A percentile compares a stretch with the other conserved stretches of the same genome.
Evolutionary conservation across 2,329 filamentous ascomycete genomes (phyloP).

Genomic region (Penicillium decumbens): DNA sequence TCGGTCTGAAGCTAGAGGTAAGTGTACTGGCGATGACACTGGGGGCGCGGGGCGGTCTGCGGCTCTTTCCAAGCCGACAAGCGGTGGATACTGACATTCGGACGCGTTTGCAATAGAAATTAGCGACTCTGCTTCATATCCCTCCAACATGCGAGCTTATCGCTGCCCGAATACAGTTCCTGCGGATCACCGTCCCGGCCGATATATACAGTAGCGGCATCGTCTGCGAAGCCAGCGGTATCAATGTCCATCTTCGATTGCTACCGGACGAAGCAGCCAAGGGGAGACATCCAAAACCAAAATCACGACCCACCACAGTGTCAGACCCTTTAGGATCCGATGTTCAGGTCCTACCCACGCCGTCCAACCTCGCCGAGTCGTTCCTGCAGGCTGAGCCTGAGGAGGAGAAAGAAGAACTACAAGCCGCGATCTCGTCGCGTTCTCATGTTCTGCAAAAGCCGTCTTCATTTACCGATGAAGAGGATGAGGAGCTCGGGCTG

Average conservation of each 20-base stretch:
- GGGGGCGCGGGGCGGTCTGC: constrained; percentile 3
- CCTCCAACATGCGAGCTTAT: constrained; percentile 67
- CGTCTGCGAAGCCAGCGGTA: constrained; percentile 72
- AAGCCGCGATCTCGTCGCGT: constrained; percentile 53
- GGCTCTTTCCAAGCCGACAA: not conserved
- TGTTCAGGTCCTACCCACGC: constrained; percentile 47
- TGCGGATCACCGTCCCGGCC: constrained; percentile 79
- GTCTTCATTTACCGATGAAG: constrained; percentile 45
- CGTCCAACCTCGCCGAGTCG: constrained; percentile 57
- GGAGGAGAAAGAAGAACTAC: constrained; percentile 54
- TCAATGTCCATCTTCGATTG: constrained; percentile 65
- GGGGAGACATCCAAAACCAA: constrained; percentile 28
- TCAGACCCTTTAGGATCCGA: constrained; percentile 26
- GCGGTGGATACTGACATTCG: constrained; percentile 23
- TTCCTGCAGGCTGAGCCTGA: constrained; percentile 56
- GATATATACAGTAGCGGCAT: constrained; percentile 85
- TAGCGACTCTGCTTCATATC: constrained; percentile 68
- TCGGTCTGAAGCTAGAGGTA: constrained; percentile 75
- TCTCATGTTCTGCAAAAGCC: constrained; percentile 50
- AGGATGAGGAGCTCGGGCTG: constrained; percentile 49
- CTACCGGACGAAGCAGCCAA: constrained; percentile 38
- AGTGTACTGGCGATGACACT: constrained; percentile 22
- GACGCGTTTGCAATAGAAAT: constrained; percentile 56
- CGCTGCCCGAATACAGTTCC: constrained; percentile 67
- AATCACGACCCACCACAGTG: constrained; percentile 9